These are phyloP conservation scores for Jackrogersella multiformis DNA, from an alignment of 495 filamentous ascomycete genomes.

Conservation along the genomic window DNA sequence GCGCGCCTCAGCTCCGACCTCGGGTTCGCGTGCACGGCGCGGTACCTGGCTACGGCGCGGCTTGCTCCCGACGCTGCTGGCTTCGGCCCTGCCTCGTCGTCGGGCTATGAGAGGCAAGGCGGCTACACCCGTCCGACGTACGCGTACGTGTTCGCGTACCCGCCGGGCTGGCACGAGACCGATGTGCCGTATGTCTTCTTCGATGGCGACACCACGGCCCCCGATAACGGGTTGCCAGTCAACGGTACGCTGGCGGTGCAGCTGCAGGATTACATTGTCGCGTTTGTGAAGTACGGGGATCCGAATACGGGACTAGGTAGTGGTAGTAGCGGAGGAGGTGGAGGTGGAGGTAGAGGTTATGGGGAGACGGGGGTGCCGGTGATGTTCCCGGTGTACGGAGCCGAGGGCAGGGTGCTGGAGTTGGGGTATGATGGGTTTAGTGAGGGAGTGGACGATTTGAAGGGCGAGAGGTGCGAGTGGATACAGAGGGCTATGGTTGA, in stretches of 20 bases:
- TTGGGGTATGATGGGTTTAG: slow-evolving; percentile 21
- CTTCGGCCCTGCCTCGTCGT: too few species aligned
- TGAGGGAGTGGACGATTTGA: slow-evolving; percentile 29
- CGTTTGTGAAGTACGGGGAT: slow-evolving; percentile 57
- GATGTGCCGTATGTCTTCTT: slow-evolving; percentile 67
- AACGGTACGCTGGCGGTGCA: slow-evolving; percentile 59
- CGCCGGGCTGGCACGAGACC: slow-evolving; percentile 63
- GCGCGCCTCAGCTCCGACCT: slow-evolving; percentile 50
- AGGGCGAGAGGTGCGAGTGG: slow-evolving; percentile 49
- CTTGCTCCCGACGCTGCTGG: too few species aligned
- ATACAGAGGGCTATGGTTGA: slow-evolving; percentile 57
- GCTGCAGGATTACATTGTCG: slow-evolving; percentile 69
- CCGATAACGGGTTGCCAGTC: slow-evolving; percentile 45
- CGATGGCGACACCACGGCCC: slow-evolving; percentile 52
- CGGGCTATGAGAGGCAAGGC: too few species aligned
- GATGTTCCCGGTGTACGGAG: slow-evolving; percentile 34
- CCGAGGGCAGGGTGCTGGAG: slow-evolving; percentile 14
- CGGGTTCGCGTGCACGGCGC: slow-evolving; percentile 61
- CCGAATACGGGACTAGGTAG: slow-evolving; percentile 33
- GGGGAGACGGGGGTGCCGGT: background rate
- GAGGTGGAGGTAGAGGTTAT: too few species aligned
- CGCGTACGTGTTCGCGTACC: slow-evolving; percentile 68
- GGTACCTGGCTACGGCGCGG: slow-evolving; percentile 57
- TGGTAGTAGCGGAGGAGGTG: too few species aligned
- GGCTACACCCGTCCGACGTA: too few species aligned